Conservation (phyloP, 1,284 basidiomycete species). For the Austroboletus novae-zelandiae region DNA sequence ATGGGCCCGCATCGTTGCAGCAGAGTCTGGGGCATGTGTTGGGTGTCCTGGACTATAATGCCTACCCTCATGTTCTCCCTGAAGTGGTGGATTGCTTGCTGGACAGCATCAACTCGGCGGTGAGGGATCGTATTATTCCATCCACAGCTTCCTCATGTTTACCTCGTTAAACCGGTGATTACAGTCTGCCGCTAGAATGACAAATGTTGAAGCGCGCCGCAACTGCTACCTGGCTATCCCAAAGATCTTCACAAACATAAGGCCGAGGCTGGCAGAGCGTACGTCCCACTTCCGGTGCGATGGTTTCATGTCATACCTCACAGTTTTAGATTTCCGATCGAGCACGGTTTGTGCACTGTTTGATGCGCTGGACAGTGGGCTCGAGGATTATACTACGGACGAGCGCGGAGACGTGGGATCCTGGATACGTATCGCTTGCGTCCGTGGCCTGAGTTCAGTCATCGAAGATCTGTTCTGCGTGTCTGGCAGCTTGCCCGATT, state of each 20-base stretch:
- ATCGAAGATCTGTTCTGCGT: constrained; percentile 46
- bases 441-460: constrained; percentile 58
- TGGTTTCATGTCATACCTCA: constrained; percentile 12
- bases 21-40: constrained; percentile 80
- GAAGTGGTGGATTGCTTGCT: constrained; percentile 60
- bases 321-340: constrained; percentile 45
- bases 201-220: constrained; percentile 64
- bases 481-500: constrained; percentile 40
- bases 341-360: constrained; percentile 44
- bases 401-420: constrained; percentile 97
- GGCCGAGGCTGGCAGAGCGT: constrained; percentile 47
- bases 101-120: constrained; percentile 53
- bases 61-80: constrained; percentile 50
- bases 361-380: constrained; percentile 57
- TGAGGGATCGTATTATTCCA: constrained; percentile 32
- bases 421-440: constrained; percentile 84
- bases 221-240: constrained; percentile 72
- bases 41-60: constrained; percentile 67
- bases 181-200: constrained; percentile 44
- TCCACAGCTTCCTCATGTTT: constrained; percentile 22
- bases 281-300: constrained; percentile 26
- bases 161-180: constrained; percentile 24
- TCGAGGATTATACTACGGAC: constrained; percentile 90
- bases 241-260: constrained; percentile 50
- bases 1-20: constrained; percentile 56